Conservation (phyloP, 805 yeast genomes). For the Zygosaccharomyces pseudorouxii region DNA sequence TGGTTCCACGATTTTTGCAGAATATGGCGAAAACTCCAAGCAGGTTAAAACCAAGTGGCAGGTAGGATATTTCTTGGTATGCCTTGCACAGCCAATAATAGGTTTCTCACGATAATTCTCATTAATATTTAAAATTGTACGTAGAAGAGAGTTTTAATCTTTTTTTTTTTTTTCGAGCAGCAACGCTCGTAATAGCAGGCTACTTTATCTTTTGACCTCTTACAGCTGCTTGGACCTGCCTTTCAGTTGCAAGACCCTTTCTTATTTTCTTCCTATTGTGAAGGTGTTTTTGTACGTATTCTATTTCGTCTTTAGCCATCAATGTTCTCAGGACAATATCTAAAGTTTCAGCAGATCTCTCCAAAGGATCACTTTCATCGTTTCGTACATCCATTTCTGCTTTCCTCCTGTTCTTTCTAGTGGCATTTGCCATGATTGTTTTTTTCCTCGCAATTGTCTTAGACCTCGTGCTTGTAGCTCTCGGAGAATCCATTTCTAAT, state of each 20-base stretch:
- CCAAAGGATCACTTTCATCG: constrained; percentile 42
- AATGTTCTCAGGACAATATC: constrained; percentile 70
- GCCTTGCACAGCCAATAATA: no score
- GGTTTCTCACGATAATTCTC: no score
- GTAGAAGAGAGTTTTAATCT: no score
- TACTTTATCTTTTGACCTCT: constrained; percentile 18
- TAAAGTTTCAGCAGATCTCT: constrained; percentile 44
- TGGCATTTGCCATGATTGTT: constrained; percentile 70
- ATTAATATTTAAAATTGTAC: no score
- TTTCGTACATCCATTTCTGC: constrained; percentile 44
- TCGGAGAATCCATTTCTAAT: constrained; percentile 25
- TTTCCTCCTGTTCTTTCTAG: constrained; percentile 48
- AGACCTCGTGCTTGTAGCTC: constrained; percentile 35
- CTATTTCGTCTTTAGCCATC: constrained; percentile 57
- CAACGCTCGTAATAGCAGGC: background rate
- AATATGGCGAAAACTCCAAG: no score
- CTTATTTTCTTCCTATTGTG: constrained; percentile 52
- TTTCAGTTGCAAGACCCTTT: constrained; percentile 34
- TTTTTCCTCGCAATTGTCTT: constrained; percentile 55
- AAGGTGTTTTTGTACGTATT: constrained; percentile 54
- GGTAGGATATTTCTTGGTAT: no score
- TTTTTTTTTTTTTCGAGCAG: no score
- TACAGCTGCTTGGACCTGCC: constrained; percentile 24
- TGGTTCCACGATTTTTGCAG: no score
- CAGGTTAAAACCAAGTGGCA: no score